Evolutionary conservation across 108 stramenopile genomes (phyloP).

Genomic region (Nitzschia palea): DNA sequence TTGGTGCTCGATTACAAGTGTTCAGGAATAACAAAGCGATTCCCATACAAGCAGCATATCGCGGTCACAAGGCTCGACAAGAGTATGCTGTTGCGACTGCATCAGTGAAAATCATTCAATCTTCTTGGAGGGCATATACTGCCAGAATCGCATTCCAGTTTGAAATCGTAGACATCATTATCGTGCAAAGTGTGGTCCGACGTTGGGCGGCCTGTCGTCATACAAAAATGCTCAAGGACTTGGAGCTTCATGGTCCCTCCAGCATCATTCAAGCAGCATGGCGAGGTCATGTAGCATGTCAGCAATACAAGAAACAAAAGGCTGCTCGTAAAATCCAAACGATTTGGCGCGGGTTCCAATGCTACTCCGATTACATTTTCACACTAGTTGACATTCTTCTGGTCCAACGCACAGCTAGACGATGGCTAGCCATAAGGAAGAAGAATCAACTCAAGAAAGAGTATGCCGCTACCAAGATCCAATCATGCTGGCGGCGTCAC

Average conservation of each 20-base stretch:
- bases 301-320: neutral
- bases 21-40: neutral
- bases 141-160: conserved; percentile 51
- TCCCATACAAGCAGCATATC: conserved; percentile 47
- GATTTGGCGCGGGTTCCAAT: conserved; percentile 59
- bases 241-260: conserved; percentile 6
- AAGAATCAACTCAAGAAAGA: conserved; percentile 22
- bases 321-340: conserved; percentile 57
- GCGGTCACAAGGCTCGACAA: conserved; percentile 43
- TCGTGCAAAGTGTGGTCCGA: conserved; percentile 65
- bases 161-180: conserved; percentile 63
- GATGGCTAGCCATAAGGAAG: conserved; percentile 42
- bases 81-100: conserved; percentile 17
- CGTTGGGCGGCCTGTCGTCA: conserved; percentile 34
- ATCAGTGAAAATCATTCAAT: conserved; percentile 57
- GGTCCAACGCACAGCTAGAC: conserved; percentile 47
- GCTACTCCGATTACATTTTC: conserved; percentile 64
- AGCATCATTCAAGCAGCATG: conserved; percentile 30
- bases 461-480: conserved; percentile 43
- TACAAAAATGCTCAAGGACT: neutral
- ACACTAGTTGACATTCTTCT: conserved; percentile 52
- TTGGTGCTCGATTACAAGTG: neutral
- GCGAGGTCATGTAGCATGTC: conserved; percentile 17
- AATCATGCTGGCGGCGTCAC: conserved; percentile 49
- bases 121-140: conserved; percentile 49